Base-by-base conservation (phyloP, 2,329 filamentous ascomycete genomes). In the Colletotrichum melonis region DNA sequence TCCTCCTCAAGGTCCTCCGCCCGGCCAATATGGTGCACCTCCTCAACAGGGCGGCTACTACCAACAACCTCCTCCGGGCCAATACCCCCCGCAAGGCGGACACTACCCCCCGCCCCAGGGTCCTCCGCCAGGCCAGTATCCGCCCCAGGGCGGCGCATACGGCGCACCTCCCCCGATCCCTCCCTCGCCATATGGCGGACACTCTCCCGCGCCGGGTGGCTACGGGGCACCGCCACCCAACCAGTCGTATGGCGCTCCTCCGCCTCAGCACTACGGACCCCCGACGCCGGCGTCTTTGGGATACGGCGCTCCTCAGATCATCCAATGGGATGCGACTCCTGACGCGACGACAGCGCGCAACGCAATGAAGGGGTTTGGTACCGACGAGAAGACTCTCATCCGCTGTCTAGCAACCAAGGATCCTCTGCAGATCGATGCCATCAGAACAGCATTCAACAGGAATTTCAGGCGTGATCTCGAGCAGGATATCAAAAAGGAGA, bases 301-400 rank as follows among this genome's bases (percentile, higher is more conserved):
- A 46, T 98, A 98, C 78, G 91, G 91, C 3, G 88, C 92, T 0
- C 90, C 91, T 14, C 93, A 94, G 78, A 86, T 90, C 58, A 93
- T 94, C 56, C 87, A 90, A 35, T 92, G 88, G 87, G 92, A 97
- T 75, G 92, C 91, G 60, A 87, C 85, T 3, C 84, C 86, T 14
- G 92, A 97, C 77, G 93, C 94, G 0, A 90, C 95, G 70, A 89
- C 87, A 4, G 86, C 97, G 26, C 91, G 94, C 66, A 89, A 89
- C 77, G 94, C 96, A 2, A 98, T 98, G 95, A 98, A 97, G 82
- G 95, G 95, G 0, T 94, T 98, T 75, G 96, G 95, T 42, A 98
- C 95, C 0, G 91, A 98, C 78, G 95, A 98, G 81, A 92, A 91
- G 78, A 82, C 89, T 0, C 85, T 98, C 19, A 95, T 97, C 75